Percentiles rank a stretch among this genome's conserved stretches.
phyloP scores from a whole-genome alignment of 2,329 filamentous ascomycete species.

The Penicillium vulpinum region DNA sequence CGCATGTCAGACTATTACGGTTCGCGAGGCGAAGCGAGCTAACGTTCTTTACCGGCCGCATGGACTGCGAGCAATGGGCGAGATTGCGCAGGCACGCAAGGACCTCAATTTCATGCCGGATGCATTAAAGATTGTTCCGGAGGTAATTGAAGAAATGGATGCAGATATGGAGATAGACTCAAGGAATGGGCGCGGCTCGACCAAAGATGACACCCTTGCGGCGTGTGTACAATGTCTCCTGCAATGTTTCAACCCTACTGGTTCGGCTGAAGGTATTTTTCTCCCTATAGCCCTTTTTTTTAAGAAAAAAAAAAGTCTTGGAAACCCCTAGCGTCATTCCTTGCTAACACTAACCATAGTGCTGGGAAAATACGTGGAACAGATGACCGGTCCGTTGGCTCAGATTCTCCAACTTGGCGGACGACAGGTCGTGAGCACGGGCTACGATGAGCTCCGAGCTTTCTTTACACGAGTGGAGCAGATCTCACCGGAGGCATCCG shows the following conservation, averaged over 20 bases:
- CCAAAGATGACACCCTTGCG: conserved; percentile 37
- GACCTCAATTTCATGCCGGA: conserved; percentile 71
- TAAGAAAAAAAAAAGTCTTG: background rate
- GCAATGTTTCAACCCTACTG: conserved; percentile 38
- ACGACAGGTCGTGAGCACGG: conserved; percentile 35
- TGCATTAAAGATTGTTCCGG: conserved; percentile 63
- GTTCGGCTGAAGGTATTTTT: conserved; percentile 30
- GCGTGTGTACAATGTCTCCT: conserved; percentile 42
- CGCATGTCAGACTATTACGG: conserved; percentile 58
- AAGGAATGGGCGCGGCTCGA: conserved; percentile 35
- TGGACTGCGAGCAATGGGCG: conserved; percentile 70
- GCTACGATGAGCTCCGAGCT: conserved; percentile 38
- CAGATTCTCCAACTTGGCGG: conserved; percentile 34
- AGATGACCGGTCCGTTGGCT: conserved; percentile 31
- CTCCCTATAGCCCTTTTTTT: too few species aligned
- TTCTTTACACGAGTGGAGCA: conserved; percentile 34
- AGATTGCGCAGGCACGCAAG: conserved; percentile 66
- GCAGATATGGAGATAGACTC: conserved; percentile 69
- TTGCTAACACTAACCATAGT: conserved; percentile 33
- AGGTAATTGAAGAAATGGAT: conserved; percentile 60
- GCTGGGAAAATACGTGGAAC: conserved; percentile 32
- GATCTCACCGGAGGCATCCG: conserved; percentile 11
- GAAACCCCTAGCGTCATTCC: conserved; percentile 21
- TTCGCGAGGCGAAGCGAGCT: conserved; percentile 88
- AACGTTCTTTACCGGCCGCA: conserved; percentile 80